Evolutionary conservation across 2,329 filamentous ascomycete genomes (phyloP).

Genomic region (Nemania diffusa): DNA sequence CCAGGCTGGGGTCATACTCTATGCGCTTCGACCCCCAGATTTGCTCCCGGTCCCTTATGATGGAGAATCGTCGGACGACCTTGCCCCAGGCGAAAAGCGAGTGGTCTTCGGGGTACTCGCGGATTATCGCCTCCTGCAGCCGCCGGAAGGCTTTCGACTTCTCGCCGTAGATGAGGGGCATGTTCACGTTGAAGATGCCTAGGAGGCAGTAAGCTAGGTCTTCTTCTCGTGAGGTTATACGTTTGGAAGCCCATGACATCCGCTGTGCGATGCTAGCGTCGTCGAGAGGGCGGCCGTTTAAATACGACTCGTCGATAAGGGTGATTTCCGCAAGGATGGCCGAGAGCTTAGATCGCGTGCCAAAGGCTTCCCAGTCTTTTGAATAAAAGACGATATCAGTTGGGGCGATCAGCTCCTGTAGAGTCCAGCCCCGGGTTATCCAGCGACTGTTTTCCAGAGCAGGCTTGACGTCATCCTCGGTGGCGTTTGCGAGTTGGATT

Average conservation of each 20-base stretch:
- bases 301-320: slow-evolving; percentile 35
- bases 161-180: slow-evolving; percentile 48
- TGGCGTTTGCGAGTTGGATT: neutral
- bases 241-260: slow-evolving; percentile 46
- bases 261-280: slow-evolving; percentile 40
- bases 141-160: slow-evolving; percentile 41
- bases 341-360: slow-evolving; percentile 40
- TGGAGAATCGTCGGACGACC: neutral
- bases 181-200: slow-evolving; percentile 47
- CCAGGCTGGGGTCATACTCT: neutral
- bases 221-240: slow-evolving; percentile 42
- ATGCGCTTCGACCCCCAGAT: slow-evolving; percentile 1
- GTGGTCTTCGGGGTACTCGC: slow-evolving; percentile 40
- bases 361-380: slow-evolving; percentile 35
- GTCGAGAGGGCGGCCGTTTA: slow-evolving; percentile 28
- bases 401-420: slow-evolving; percentile 45
- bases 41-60: neutral
- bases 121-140: slow-evolving; percentile 42
- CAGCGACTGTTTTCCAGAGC: slow-evolving; percentile 16
- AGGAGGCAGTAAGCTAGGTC: slow-evolving; percentile 47
- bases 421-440: slow-evolving; percentile 31
- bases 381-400: slow-evolving; percentile 40
- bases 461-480: slow-evolving; percentile 4
- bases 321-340: slow-evolving; percentile 36
- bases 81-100: slow-evolving; percentile 43